Percentiles rank a stretch among this genome's conserved stretches.
Evolutionary conservation across 257 asterid genomes (phyloP).

Genomic region (Solanum chmielewskii): DNA sequence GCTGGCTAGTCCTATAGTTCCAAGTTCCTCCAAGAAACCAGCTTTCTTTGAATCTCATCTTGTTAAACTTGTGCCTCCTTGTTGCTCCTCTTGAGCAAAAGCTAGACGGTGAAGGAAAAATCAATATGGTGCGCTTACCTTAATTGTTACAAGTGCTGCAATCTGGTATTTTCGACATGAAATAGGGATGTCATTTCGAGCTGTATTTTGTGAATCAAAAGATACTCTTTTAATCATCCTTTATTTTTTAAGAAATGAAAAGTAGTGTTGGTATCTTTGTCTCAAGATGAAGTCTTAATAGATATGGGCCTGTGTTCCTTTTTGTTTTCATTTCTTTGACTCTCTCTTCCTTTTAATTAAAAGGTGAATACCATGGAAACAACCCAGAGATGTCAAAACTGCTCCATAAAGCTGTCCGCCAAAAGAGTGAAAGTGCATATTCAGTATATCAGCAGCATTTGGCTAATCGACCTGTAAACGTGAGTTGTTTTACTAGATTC

Average conservation of each 20-base stretch:
- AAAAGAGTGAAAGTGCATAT: constrained; percentile 85
- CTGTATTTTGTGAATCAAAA: neutral
- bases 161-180: neutral
- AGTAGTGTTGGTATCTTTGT: neutral
- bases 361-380: constrained; percentile 97
- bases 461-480: constrained; percentile 93
- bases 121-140: neutral
- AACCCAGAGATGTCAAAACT: constrained; percentile 98
- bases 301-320: neutral
- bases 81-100: neutral
- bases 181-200: neutral
- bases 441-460: constrained; percentile 91
- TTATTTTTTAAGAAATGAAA: neutral
- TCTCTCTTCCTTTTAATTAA: constrained; percentile 7
- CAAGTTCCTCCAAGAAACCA: neutral
- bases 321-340: neutral
- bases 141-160: neutral
- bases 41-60: neutral
- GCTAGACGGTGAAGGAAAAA: neutral
- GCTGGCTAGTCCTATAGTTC: neutral
- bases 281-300: neutral
- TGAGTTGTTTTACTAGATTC: constrained; percentile 28
- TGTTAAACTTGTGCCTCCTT: neutral
- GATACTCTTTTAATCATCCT: neutral
- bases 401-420: constrained; percentile 97